phyloP scores from a whole-genome alignment of 179 eudicot species.

The Actinidia polygama region DNA sequence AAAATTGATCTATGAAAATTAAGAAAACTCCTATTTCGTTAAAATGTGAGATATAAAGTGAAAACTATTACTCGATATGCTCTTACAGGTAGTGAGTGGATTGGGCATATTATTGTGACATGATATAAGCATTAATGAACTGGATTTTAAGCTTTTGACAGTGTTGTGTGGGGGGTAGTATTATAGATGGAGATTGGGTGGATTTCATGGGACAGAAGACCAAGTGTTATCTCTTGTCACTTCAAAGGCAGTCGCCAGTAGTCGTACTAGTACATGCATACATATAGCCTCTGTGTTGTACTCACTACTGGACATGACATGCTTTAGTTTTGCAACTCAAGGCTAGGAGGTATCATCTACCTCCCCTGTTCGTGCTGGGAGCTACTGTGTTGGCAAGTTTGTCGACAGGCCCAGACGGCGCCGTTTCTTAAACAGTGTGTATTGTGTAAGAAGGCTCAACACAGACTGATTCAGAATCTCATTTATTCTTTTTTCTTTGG shows the following conservation, averaged over 20 bases:
- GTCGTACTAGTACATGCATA: too few relatives aligned
- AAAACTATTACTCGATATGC: too few relatives aligned
- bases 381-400: neutral
- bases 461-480: neutral
- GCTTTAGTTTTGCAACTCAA: neutral
- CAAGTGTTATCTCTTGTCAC: neutral
- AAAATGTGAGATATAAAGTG: too few relatives aligned
- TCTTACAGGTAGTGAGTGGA: too few relatives aligned
- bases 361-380: neutral
- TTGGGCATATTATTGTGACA: neutral
- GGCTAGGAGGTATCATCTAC: neutral
- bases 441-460: neutral
- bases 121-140: neutral
- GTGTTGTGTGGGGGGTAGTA: neutral
- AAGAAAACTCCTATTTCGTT: too few relatives aligned
- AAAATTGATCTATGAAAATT: too few relatives aligned
- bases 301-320: neutral
- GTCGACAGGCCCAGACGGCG: slow-evolving; percentile 4
- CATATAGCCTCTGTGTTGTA: neutral
- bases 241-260: neutral
- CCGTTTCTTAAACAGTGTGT: neutral
- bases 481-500: neutral
- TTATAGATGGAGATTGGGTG: neutral
- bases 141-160: neutral
- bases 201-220: slow-evolving; percentile 12